Evolutionary conservation across 2,329 filamentous ascomycete genomes (phyloP).

Genomic region (Trichophyton equinum): DNA sequence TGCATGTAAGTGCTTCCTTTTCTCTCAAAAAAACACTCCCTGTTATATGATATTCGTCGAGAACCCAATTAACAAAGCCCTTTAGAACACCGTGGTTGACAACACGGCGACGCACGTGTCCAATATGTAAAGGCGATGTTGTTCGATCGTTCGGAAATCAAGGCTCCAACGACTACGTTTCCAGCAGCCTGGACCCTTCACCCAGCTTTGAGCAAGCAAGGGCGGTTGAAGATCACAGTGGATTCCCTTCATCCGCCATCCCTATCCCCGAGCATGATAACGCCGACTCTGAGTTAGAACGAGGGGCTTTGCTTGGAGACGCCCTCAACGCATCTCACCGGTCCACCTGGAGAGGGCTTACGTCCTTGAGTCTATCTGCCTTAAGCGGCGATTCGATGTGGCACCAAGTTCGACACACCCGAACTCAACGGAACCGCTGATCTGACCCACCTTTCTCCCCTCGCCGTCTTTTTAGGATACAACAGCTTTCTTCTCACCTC

Average conservation of each 20-base stretch:
- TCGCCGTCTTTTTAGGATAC: neutral
- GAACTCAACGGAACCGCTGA: slow-evolving; percentile 28
- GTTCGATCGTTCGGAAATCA: slow-evolving; percentile 44
- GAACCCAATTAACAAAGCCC: slow-evolving; percentile 14
- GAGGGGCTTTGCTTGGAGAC: slow-evolving; percentile 26
- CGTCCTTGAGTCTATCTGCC: slow-evolving; percentile 33
- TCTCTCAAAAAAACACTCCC: neutral
- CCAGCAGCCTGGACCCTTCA: slow-evolving; percentile 28
- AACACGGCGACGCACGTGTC: slow-evolving; percentile 88
- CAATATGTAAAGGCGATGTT: slow-evolving; percentile 96
- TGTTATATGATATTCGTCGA: neutral
- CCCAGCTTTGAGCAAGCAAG: slow-evolving; percentile 35
- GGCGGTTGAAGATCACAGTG: slow-evolving; percentile 34
- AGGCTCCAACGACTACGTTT: neutral
- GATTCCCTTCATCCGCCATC: slow-evolving; percentile 39
- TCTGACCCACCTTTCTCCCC: neutral
- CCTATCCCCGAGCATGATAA: slow-evolving; percentile 31
- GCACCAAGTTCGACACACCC: slow-evolving; percentile 26
- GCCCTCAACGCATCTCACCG: slow-evolving; percentile 18
- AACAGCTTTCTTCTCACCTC: slow-evolving; percentile 4
- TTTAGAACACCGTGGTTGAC: slow-evolving; percentile 88
- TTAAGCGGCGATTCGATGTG: slow-evolving; percentile 37
- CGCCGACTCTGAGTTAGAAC: slow-evolving; percentile 33
- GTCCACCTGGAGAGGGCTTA: slow-evolving; percentile 33
- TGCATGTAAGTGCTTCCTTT: slow-evolving; percentile 69